A percentile compares a stretch with the other conserved stretches of the same genome.
These are phyloP conservation scores for Solanum appendiculatum DNA, from an alignment of 257 asterid genomes.

Conservation along the genomic window DNA sequence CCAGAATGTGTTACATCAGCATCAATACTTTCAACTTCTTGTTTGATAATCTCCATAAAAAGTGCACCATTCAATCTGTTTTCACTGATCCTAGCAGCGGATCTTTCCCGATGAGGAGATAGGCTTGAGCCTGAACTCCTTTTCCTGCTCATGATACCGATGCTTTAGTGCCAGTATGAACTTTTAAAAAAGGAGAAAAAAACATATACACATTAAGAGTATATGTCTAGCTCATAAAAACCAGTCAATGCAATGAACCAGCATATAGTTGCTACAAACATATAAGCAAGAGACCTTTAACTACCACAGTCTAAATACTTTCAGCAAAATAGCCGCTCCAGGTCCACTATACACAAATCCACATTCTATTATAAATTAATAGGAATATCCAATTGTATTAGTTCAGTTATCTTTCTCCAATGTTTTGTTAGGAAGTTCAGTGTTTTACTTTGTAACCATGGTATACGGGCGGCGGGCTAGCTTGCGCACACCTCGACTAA, in stretches of 20 bases:
- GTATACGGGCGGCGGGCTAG: not conserved
- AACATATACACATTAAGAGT: not conserved
- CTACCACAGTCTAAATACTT: not conserved
- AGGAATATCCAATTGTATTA: not conserved
- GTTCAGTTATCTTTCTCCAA: not conserved
- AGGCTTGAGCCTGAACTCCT: constrained; percentile 50
- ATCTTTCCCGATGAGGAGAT: constrained; percentile 56
- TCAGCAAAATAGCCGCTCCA: not conserved
- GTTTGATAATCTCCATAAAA: constrained; percentile 72
- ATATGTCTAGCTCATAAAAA: not conserved
- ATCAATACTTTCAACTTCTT: constrained; percentile 61
- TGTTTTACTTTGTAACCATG: not conserved
- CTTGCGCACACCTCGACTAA: not conserved
- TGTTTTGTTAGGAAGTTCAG: not conserved
- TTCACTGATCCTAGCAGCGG: constrained; percentile 54
- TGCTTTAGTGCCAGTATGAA: not conserved
- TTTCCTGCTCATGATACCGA: constrained; percentile 44
- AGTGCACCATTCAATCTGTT: constrained; percentile 62
- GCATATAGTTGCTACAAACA: not conserved
- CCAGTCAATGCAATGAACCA: not conserved
- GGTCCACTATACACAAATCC: not conserved
- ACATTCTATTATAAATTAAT: not conserved
- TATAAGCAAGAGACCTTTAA: not conserved
- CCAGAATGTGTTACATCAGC: constrained; percentile 38
- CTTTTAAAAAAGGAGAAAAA: not conserved